Conservation (phyloP, 441 rosid genomes). For the Populus hybrid region DNA sequence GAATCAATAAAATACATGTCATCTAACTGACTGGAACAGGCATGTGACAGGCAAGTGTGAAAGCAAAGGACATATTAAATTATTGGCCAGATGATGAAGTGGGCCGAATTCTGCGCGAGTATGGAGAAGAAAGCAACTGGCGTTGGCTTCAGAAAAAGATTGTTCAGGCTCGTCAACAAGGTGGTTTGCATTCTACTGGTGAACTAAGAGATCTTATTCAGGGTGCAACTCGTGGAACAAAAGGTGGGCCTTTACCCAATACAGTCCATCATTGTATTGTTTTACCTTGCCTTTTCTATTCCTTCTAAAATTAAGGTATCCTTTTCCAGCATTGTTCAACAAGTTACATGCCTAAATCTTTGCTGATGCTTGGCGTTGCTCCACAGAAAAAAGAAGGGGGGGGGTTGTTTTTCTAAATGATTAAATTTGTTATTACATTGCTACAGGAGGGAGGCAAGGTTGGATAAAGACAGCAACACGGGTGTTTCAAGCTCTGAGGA, state of each 20-base stretch:
- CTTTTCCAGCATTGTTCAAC: background rate
- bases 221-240: slow-evolving; percentile 37
- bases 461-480: slow-evolving; percentile 98
- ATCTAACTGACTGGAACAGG: slow-evolving; percentile 36
- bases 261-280: background rate
- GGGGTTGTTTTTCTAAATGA: background rate
- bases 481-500: slow-evolving; percentile 89
- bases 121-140: slow-evolving; percentile 95
- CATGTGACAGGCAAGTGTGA: slow-evolving; percentile 63
- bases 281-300: slow-evolving; percentile 7
- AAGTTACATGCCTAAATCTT: background rate
- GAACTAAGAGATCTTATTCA: slow-evolving; percentile 71
- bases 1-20: slow-evolving; percentile 16
- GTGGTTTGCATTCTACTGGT: slow-evolving; percentile 86
- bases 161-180: slow-evolving; percentile 55
- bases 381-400: background rate
- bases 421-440: slow-evolving; percentile 7
- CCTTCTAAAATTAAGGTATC: background rate
- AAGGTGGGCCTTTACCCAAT: slow-evolving; percentile 35
- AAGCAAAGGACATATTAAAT: slow-evolving; percentile 82
- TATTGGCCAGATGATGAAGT: slow-evolving; percentile 85
- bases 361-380: background rate
- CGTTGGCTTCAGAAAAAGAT: slow-evolving; percentile 60
- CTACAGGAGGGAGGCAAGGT: slow-evolving; percentile 82
- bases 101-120: slow-evolving; percentile 70